A percentile compares a stretch with the other conserved stretches of the same genome.
These are phyloP conservation scores for Asterophora lycoperdoides DNA, from an alignment of 768 basidiomycete genomes.

Conservation along the genomic window DNA sequence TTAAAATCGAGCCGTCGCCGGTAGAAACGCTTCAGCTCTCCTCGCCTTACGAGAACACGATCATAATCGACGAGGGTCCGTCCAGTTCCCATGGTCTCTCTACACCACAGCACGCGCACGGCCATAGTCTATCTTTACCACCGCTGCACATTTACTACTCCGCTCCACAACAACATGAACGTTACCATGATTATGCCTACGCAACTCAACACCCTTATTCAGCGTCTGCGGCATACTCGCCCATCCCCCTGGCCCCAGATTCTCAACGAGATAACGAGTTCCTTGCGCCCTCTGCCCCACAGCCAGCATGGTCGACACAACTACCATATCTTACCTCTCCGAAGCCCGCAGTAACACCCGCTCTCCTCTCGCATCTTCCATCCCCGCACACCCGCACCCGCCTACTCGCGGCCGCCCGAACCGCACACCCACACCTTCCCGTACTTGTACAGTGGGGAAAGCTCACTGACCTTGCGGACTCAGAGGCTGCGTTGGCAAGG, in stretches of 20 bases:
- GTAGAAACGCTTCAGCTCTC: slow-evolving; percentile 13
- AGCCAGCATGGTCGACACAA: slow-evolving; percentile 14
- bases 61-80: slow-evolving; percentile 9
- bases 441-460: slow-evolving; percentile 20
- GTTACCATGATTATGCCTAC: neutral
- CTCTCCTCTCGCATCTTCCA: slow-evolving; percentile 34
- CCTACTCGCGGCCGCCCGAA: slow-evolving; percentile 23
- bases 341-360: slow-evolving; percentile 22
- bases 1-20: slow-evolving; percentile 31
- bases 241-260: neutral
- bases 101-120: slow-evolving; percentile 1
- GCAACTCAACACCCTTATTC: neutral
- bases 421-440: slow-evolving; percentile 23
- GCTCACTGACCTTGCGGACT: slow-evolving; percentile 10
- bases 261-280: neutral
- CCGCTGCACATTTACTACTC: slow-evolving; percentile 13
- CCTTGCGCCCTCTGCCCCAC: slow-evolving; percentile 12
- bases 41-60: slow-evolving; percentile 16
- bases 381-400: slow-evolving; percentile 21
- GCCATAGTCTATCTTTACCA: slow-evolving; percentile 2
- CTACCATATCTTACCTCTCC: slow-evolving; percentile 9
- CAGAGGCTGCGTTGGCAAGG: slow-evolving; percentile 6
- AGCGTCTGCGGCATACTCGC: neutral
- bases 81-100: neutral
- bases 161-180: neutral